Evolutionary conservation across 345 rosid genomes (phyloP).

Genomic region (Mercurialis annua): DNA sequence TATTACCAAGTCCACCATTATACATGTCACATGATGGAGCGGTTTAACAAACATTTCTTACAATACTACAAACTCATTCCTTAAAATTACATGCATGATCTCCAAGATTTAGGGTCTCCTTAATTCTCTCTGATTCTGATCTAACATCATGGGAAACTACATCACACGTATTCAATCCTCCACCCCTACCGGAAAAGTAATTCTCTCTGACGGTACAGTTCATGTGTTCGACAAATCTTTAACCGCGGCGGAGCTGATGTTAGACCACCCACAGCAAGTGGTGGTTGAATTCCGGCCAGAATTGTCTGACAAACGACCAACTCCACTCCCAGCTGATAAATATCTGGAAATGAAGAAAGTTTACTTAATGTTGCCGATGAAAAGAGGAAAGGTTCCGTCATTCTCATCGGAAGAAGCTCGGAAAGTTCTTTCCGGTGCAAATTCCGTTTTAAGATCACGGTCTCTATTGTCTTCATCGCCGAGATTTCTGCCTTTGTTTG

Average conservation of each 20-base stretch:
- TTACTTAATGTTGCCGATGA: slow-evolving; percentile 63
- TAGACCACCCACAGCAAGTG: slow-evolving; percentile 69
- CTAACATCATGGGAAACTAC: slow-evolving; percentile 52
- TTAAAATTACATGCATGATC: not conserved
- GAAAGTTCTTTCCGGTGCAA: slow-evolving; percentile 42
- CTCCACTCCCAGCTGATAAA: slow-evolving; percentile 70
- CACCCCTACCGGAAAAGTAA: slow-evolving; percentile 42
- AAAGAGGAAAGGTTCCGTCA: slow-evolving; percentile 39
- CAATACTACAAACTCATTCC: slow-evolving; percentile 13
- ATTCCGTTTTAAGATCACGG: slow-evolving; percentile 43
- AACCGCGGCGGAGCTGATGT: slow-evolving; percentile 80
- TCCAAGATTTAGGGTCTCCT: not conserved
- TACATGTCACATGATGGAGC: slow-evolving; percentile 51
- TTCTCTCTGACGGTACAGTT: slow-evolving; percentile 58
- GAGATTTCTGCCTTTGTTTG: slow-evolving; percentile 51
- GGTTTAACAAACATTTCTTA: slow-evolving; percentile 55
- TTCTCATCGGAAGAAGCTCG: slow-evolving; percentile 49
- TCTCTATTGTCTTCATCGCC: slow-evolving; percentile 26
- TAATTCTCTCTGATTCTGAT: not conserved
- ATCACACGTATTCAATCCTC: slow-evolving; percentile 28
- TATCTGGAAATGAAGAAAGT: slow-evolving; percentile 50
- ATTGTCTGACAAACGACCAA: slow-evolving; percentile 35
- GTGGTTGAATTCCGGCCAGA: slow-evolving; percentile 59
- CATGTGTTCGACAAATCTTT: slow-evolving; percentile 40
- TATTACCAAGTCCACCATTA: slow-evolving; percentile 39